Conservation (phyloP, 371 early-diverging fungal species). For the Fennellomyces sp. region DNA sequence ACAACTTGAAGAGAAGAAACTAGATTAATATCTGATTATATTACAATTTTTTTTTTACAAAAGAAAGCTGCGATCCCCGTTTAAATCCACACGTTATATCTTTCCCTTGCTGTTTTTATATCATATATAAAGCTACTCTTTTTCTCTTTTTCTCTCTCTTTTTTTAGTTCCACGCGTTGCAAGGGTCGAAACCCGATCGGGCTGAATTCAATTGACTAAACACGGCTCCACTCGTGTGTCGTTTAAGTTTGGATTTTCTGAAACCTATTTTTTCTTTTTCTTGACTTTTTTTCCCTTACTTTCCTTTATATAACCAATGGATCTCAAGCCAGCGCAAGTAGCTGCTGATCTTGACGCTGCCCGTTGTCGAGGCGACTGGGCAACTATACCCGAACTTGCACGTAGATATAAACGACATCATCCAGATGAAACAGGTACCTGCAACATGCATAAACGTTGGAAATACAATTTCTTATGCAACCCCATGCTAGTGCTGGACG, state of each 20-base stretch:
- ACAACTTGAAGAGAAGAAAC: constrained; percentile 49
- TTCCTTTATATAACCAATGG: neutral
- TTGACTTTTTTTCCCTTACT: neutral
- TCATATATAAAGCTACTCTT: too few relatives aligned
- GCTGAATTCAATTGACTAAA: neutral
- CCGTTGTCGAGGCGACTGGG: constrained; percentile 62
- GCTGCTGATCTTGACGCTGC: constrained; percentile 57
- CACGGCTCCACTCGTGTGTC: neutral
- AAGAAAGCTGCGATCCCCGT: too few relatives aligned
- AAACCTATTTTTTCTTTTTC: neutral
- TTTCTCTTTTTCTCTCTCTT: neutral
- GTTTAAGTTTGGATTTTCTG: too few relatives aligned
- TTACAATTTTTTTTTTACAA: too few relatives aligned
- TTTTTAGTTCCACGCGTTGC: neutral
- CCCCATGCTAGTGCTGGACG: constrained; percentile 27
- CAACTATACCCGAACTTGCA: constrained; percentile 61
- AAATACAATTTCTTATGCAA: neutral
- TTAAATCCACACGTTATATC: too few relatives aligned
- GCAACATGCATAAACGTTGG: too few relatives aligned
- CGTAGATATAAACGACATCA: constrained; percentile 66
- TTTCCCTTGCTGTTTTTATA: too few relatives aligned
- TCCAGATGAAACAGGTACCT: constrained; percentile 63
- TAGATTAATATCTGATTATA: too few relatives aligned
- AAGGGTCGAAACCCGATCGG: neutral
- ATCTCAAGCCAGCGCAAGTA: constrained; percentile 4